Evolutionary conservation across 2,329 filamentous ascomycete species (phyloP), one percentile per base, ranked within the genome.

Genomic region (Phialemoniopsis sp.): DNA sequence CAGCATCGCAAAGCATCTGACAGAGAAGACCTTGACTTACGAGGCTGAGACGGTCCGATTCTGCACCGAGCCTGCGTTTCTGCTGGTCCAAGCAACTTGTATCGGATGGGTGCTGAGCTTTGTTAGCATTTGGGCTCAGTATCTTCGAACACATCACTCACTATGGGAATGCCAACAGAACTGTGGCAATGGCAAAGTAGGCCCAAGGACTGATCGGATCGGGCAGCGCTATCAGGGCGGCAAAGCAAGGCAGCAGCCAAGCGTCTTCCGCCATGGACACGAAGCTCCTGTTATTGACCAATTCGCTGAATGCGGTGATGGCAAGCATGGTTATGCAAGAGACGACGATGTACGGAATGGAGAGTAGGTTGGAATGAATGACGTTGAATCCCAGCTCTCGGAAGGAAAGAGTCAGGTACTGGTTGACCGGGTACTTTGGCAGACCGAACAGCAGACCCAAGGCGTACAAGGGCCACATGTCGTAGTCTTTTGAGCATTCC

Each of bases 1-100:
- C n/a, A n/a, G n/a, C n/a, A n/a, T n/a, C n/a, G n/a, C n/a, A n/a
- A n/a, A n/a, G n/a, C n/a, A n/a, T n/a, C n/a, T n/a, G n/a, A n/a
- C n/a, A n/a, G n/a, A n/a, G n/a, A n/a, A n/a, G n/a, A n/a, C n/a
- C 13, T 37, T 17, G 2, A 44, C 59, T 44, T 44, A 62, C 61
- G 56, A 55, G 7, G 58, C 58, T 40, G 59, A 62, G 14, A 81
- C 73, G 3, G 77, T 76, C 26, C 78, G 60, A 28, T 76, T 80
- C 33, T 76, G 67, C 3, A 80, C 77, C 12, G 70, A 70, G 35
- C 76, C 75, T 0, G 75, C 68, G 47, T 81, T 81, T 36, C 76
- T 64, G 21, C 71, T 76, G 4, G 69, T 76, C 62, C 75, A 75
- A 0, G 73, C 76, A 4, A 78, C 76, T 29, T 79, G 63, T n/a